phyloP scores from a whole-genome alignment of 2,329 filamentous ascomycete species.

The Xylariales sp. region DNA sequence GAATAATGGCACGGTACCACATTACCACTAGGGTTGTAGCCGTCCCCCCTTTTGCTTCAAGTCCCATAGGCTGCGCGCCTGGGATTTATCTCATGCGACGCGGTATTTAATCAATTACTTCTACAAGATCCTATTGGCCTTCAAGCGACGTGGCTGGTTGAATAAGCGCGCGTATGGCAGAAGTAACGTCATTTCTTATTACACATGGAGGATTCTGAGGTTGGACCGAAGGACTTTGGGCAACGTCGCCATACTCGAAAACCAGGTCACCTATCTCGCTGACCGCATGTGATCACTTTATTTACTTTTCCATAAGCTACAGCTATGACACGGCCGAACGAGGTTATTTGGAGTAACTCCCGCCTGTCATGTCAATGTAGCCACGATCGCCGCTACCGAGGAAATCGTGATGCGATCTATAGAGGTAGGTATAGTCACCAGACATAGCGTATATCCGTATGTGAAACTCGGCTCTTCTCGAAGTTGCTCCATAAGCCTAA shows the following conservation, averaged over 20 bases:
- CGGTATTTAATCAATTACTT: not conserved
- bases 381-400: not conserved
- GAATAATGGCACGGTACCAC: not conserved
- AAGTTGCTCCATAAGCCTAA: not conserved
- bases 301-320: not conserved
- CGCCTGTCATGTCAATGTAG: too few relatives aligned
- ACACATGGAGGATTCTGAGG: not conserved
- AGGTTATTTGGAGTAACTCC: too few relatives aligned
- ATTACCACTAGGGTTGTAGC: not conserved
- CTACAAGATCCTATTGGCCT: not conserved
- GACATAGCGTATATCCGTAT: not conserved
- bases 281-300: not conserved
- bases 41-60: not conserved
- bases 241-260: not conserved
- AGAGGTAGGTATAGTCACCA: conserved; percentile 3
- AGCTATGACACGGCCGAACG: not conserved
- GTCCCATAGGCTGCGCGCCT: not conserved
- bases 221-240: not conserved
- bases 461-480: not conserved
- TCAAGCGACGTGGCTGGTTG: not conserved
- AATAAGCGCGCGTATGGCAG: not conserved
- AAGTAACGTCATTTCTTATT: not conserved
- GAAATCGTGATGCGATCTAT: conserved; percentile 3
- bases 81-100: not conserved
- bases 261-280: not conserved